These are phyloP conservation scores for Lentinula lateritia DNA, from an alignment of 768 basidiomycete genomes.

Conservation along the genomic window DNA sequence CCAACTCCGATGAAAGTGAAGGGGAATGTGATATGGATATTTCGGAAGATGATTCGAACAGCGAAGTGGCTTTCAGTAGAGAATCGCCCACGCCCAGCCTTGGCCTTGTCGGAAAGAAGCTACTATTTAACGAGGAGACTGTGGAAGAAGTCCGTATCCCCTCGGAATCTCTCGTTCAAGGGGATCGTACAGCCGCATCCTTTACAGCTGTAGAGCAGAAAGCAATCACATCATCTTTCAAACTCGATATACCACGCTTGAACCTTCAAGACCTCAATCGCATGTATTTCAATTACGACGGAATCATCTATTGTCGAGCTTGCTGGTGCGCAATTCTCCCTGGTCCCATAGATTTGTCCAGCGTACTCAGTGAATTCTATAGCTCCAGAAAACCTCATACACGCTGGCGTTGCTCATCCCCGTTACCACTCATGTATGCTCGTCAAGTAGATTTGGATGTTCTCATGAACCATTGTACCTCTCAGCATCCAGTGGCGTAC, in stretches of 20 bases:
- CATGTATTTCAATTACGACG: background rate
- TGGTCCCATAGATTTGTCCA: no score
- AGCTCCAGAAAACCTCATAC: slow-evolving; percentile 1
- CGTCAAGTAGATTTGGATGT: background rate
- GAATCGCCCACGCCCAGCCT: background rate
- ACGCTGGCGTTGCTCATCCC: background rate
- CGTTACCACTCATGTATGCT: background rate
- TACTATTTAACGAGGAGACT: background rate
- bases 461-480: slow-evolving; percentile 6
- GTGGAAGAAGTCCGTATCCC: background rate
- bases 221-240: background rate
- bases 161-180: background rate
- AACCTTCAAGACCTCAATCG: background rate
- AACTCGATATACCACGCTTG: background rate
- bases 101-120: background rate
- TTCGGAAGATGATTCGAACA: background rate
- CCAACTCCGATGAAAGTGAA: background rate
- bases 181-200: no score
- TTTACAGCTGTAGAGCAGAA: background rate
- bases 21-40: slow-evolving; percentile 6
- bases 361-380: background rate
- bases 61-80: background rate
- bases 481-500: slow-evolving; percentile 1
- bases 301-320: background rate
- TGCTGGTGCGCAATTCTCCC: background rate